These are phyloP conservation scores for Hibiscus tridactylites DNA, from an alignment of 345 rosid species.

Conservation along the genomic window DNA sequence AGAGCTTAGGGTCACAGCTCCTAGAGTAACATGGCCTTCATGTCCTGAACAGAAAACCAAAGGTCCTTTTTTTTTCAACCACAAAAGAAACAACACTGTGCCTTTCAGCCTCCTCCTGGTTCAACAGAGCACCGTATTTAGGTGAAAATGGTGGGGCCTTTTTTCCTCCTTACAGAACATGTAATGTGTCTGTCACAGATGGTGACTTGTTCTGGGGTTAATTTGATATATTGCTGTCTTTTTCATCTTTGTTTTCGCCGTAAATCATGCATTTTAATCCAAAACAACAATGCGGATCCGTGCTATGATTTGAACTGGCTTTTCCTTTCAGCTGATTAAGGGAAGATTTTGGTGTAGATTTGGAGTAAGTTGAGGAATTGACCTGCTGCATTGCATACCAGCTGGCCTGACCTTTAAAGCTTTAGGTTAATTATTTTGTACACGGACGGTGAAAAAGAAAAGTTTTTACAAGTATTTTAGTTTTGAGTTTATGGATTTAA, in stretches of 20 bases:
- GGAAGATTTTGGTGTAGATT: not conserved
- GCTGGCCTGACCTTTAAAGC: not conserved
- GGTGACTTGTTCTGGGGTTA: constrained; percentile 21
- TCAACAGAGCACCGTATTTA: constrained; percentile 22
- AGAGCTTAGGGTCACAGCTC: constrained; percentile 8
- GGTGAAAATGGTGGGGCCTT: constrained; percentile 40
- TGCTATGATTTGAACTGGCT: not conserved
- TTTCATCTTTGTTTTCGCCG: constrained; percentile 10
- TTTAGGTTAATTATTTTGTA: no score
- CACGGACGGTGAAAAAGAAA: no score
- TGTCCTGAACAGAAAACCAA: constrained; percentile 14
- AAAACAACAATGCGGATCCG: not conserved
- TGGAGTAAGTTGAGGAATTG: not conserved
- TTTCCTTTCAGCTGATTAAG: constrained; percentile 5
- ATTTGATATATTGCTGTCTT: constrained; percentile 8
- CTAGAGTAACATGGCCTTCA: constrained; percentile 72
- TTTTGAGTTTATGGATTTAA: no score
- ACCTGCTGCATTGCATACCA: not conserved
- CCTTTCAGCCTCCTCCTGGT: not conserved
- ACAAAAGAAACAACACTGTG: no score
- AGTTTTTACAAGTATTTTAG: no score
- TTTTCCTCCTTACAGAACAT: constrained; percentile 60
- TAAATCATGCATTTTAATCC: not conserved
- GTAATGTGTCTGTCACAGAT: constrained; percentile 27
- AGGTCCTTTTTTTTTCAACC: no score